Percentiles rank a stretch among this genome's conserved stretches.
These are phyloP conservation scores for Kodamaea laetipori DNA, from an alignment of 805 yeast species.

Conservation along the genomic window DNA sequence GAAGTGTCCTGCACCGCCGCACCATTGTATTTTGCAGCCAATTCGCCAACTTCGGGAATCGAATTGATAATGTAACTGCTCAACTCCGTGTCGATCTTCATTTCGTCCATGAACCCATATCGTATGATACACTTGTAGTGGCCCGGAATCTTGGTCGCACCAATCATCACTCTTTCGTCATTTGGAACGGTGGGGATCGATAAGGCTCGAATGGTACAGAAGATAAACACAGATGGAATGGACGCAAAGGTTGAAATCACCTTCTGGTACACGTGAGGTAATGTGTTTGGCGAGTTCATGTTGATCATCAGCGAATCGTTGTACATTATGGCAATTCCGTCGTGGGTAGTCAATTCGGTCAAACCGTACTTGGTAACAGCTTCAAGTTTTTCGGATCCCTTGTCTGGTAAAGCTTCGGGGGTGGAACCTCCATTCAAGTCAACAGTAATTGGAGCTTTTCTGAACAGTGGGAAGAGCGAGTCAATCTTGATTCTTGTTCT, in stretches of 20 bases:
- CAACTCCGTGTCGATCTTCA: slow-evolving; percentile 23
- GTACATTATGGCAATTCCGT: slow-evolving; percentile 47
- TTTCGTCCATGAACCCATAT: slow-evolving; percentile 53
- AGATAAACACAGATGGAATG: slow-evolving; percentile 46
- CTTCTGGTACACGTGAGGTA: slow-evolving; percentile 44
- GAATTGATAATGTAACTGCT: slow-evolving; percentile 22
- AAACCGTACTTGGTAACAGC: slow-evolving; percentile 23
- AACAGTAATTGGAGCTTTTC: slow-evolving; percentile 19
- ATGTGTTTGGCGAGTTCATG: slow-evolving; percentile 44
- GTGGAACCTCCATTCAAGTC: slow-evolving; percentile 17
- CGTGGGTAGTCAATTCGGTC: slow-evolving; percentile 22
- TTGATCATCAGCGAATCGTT: slow-evolving; percentile 38
- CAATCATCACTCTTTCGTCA: slow-evolving; percentile 44
- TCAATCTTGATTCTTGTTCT: slow-evolving; percentile 32
- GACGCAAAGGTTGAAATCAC: slow-evolving; percentile 44
- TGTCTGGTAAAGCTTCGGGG: background rate
- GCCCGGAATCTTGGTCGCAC: slow-evolving; percentile 44
- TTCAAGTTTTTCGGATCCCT: slow-evolving; percentile 2
- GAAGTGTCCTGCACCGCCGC: background rate
- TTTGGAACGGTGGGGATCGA: slow-evolving; percentile 44
- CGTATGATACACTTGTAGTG: slow-evolving; percentile 51
- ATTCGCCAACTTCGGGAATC: slow-evolving; percentile 20
- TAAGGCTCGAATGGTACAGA: slow-evolving; percentile 44
- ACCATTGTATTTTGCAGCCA: slow-evolving; percentile 14
- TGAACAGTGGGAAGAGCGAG: slow-evolving; percentile 37